phyloP scores from a whole-genome alignment of 108 stramenopile genomes.

The Parietichytrium sp. region DNA sequence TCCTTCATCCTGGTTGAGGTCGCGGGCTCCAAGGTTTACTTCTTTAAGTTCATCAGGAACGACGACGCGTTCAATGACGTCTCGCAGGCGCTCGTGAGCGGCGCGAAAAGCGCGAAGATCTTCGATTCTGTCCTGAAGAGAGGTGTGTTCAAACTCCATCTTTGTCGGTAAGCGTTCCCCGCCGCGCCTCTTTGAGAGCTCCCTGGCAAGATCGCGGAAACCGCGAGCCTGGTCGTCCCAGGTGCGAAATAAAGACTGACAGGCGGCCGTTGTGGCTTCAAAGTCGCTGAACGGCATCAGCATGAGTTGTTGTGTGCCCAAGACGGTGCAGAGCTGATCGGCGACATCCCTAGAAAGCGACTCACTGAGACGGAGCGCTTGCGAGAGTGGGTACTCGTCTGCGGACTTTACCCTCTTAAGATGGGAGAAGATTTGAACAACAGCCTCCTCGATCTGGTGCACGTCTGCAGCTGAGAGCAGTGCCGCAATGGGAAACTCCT shows the following conservation, averaged over 20 bases:
- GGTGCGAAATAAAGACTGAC: conserved; percentile 45
- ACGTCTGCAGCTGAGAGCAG: conserved; percentile 75
- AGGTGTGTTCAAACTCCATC: conserved; percentile 68
- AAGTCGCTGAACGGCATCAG: conserved; percentile 52
- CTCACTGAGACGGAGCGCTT: conserved; percentile 75
- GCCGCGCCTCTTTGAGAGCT: conserved; percentile 52
- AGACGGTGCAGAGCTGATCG: conserved; percentile 37
- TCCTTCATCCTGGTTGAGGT: not conserved
- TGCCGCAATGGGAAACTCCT: conserved; percentile 69
- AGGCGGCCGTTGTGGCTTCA: conserved; percentile 37
- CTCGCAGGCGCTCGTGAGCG: conserved; percentile 43
- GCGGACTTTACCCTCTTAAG: conserved; percentile 77
- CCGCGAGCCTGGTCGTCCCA: conserved; percentile 68
- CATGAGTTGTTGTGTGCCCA: conserved; percentile 48
- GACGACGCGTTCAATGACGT: conserved; percentile 51
- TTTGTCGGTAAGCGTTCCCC: conserved; percentile 69
- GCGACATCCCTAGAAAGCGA: conserved; percentile 73
- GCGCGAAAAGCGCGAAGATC: conserved; percentile 66
- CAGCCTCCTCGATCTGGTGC: conserved; percentile 58
- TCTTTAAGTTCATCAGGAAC: not conserved
- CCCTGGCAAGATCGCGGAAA: conserved; percentile 47
- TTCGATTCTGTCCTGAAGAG: conserved; percentile 69
- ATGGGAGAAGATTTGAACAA: conserved; percentile 73
- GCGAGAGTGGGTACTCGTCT: conserved; percentile 77
- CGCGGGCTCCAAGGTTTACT: not conserved